Conservation (phyloP, 1,284 basidiomycete genomes). For the Erythrobasidium hasegawianum region DNA sequence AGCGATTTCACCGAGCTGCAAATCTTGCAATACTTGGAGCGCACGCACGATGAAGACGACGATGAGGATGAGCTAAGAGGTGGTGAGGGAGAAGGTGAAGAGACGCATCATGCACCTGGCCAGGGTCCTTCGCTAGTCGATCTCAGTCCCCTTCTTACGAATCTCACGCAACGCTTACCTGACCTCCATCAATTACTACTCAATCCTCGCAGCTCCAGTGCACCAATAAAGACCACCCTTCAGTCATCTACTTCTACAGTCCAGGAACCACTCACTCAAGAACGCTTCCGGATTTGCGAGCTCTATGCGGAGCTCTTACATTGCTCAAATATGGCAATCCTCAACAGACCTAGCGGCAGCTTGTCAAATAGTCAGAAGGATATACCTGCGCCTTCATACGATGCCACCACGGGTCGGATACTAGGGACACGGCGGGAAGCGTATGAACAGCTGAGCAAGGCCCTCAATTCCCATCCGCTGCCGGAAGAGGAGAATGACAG, state of each 20-base stretch:
- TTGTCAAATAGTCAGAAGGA: neutral
- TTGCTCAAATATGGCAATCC: constrained; percentile 94
- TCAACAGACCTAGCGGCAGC: constrained; percentile 66
- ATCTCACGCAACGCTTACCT: constrained; percentile 67
- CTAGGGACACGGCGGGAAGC: constrained; percentile 11
- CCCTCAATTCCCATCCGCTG: constrained; percentile 7
- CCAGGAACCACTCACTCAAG: constrained; percentile 73
- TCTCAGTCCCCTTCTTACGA: constrained; percentile 75
- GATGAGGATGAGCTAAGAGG: constrained; percentile 46
- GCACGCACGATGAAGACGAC: constrained; percentile 6
- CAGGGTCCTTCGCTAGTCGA: constrained; percentile 68
- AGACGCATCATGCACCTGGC: constrained; percentile 67
- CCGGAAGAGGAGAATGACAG: neutral
- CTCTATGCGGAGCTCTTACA: constrained; percentile 95
- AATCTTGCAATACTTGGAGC: constrained; percentile 41
- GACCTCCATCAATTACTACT: constrained; percentile 69
- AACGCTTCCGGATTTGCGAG: constrained; percentile 95
- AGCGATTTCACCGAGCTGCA: constrained; percentile 97
- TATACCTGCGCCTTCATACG: constrained; percentile 15
- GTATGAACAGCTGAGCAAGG: constrained; percentile 9
- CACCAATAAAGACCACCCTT: constrained; percentile 53
- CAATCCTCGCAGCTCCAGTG: constrained; percentile 60
- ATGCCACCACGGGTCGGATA: constrained; percentile 18
- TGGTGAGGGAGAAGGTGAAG: constrained; percentile 53
- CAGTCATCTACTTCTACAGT: neutral